phyloP scores from a whole-genome alignment of 495 filamentous ascomycete species.

The Tuber umbilicatum region DNA sequence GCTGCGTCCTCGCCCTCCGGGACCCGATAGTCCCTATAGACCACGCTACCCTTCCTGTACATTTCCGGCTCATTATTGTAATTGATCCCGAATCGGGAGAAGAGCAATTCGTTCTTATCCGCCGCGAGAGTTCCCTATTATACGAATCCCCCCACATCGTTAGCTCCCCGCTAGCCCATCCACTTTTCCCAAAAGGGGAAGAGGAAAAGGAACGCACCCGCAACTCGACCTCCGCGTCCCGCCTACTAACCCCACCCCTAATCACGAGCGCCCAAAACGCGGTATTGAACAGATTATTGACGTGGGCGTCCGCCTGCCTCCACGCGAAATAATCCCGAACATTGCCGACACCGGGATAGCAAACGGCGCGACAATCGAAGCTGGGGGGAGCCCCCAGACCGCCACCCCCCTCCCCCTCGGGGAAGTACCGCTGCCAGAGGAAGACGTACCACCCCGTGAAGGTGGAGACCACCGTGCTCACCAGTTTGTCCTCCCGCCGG shows the following conservation, averaged over 20 bases:
- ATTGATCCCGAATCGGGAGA: conserved; percentile 81
- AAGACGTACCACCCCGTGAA: conserved; percentile 90
- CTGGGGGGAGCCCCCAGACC: conserved; percentile 65
- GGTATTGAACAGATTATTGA: conserved; percentile 97
- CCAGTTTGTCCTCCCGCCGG: conserved; percentile 75
- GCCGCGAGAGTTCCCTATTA: conserved; percentile 69
- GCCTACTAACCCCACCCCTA: conserved; percentile 63
- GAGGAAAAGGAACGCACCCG: conserved; percentile 48
- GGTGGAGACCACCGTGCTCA: conserved; percentile 80
- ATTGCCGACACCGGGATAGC: conserved; percentile 71
- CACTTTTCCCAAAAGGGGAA: not conserved
- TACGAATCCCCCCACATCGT: too few species aligned
- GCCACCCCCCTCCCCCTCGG: conserved; percentile 44
- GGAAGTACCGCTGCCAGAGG: conserved; percentile 61
- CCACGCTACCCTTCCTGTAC: conserved; percentile 84
- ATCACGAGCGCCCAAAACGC: conserved; percentile 87
- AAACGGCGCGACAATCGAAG: conserved; percentile 86
- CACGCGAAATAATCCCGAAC: conserved; percentile 92
- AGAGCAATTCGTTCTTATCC: conserved; percentile 95
- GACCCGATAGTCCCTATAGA: conserved; percentile 67
- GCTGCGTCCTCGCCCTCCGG: not conserved
- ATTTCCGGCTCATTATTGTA: conserved; percentile 94
- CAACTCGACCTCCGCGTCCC: conserved; percentile 71
- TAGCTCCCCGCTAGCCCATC: not conserved
- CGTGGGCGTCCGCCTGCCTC: conserved; percentile 91